Percentiles rank a stretch among this genome's conserved stretches.
phyloP scores from a whole-genome alignment of 441 rosid species.

The Arabidopsis hybrid region DNA sequence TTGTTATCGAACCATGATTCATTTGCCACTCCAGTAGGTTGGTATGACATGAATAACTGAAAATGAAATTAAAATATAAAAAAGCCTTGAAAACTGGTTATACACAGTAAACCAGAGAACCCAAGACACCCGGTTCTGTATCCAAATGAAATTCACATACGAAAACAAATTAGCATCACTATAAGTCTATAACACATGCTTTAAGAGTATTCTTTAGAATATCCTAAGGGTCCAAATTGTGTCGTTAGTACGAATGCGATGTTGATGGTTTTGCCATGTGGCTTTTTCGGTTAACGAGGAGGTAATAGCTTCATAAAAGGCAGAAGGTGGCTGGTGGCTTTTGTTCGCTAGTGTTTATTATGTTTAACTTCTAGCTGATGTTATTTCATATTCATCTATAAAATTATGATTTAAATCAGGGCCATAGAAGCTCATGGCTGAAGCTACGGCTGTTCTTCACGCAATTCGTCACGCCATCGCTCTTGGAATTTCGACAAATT shows the following conservation, averaged over 20 bases:
- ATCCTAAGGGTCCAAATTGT: not conserved
- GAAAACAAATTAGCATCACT: not conserved
- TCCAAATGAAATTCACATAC: not conserved
- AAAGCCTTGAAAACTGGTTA: not conserved
- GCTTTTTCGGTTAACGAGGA: constrained; percentile 29
- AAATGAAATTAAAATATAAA: not conserved
- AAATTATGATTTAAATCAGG: not conserved
- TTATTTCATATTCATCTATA: constrained; percentile 1
- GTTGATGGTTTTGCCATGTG: constrained; percentile 9
- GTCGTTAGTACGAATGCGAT: constrained; percentile 22
- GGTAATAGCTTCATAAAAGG: constrained; percentile 30
- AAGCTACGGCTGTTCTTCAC: too few species aligned
- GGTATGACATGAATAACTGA: not conserved
- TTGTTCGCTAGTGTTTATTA: constrained; percentile 15
- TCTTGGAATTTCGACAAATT: too few species aligned
- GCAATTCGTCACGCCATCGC: too few species aligned
- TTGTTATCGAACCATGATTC: not conserved
- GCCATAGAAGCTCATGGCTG: not conserved
- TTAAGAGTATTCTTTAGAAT: not conserved
- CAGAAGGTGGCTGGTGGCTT: constrained; percentile 18
- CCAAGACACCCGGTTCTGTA: not conserved
- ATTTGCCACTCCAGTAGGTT: not conserved
- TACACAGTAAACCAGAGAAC: not conserved
- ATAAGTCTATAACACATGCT: constrained; percentile 11
- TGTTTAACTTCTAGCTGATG: not conserved